These are phyloP conservation scores for Haberlea rhodopensis DNA, from an alignment of 257 asterid genomes.

Conservation along the genomic window DNA sequence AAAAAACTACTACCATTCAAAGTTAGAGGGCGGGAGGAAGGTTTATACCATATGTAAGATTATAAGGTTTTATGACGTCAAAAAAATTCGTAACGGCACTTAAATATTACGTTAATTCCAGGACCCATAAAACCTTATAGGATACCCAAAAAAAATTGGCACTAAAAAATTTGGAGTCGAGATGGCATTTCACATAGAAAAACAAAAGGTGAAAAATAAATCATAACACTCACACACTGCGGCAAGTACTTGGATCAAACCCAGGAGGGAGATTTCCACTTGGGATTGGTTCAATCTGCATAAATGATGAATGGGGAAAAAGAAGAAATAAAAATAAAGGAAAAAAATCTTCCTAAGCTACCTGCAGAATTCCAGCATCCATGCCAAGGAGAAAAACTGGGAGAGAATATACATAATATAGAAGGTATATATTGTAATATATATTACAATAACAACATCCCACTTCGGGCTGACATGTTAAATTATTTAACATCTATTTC, in stretches of 20 bases:
- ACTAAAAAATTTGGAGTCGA: slow-evolving; percentile 13
- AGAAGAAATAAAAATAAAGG: slow-evolving; percentile 29
- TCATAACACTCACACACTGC: slow-evolving; percentile 90
- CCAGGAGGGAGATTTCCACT: slow-evolving; percentile 99
- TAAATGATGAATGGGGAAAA: slow-evolving; percentile 26
- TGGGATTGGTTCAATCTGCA: slow-evolving; percentile 96
- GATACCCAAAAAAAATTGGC: background rate
- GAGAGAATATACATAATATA: background rate
- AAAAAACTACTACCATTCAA: slow-evolving; percentile 13
- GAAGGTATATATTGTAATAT: background rate
- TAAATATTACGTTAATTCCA: background rate
- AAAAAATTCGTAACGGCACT: background rate
- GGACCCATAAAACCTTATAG: background rate
- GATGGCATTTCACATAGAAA: slow-evolving; percentile 24
- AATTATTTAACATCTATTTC: too few relatives aligned
- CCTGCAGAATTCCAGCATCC: slow-evolving; percentile 30
- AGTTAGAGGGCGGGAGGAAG: slow-evolving; percentile 4
- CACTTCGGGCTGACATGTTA: too few relatives aligned
- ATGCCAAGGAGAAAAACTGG: slow-evolving; percentile 19
- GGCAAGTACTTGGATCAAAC: slow-evolving; percentile 95
- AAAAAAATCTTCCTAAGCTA: slow-evolving; percentile 16
- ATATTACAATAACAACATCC: too few relatives aligned
- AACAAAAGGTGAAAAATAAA: slow-evolving; percentile 14
- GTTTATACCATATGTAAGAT: slow-evolving; percentile 8
- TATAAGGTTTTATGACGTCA: background rate